A percentile compares a stretch with the other conserved stretches of the same genome.
These are phyloP conservation scores for Phytopythium mirpurense DNA, from an alignment of 352 stramenopile genomes.

Conservation along the genomic window DNA sequence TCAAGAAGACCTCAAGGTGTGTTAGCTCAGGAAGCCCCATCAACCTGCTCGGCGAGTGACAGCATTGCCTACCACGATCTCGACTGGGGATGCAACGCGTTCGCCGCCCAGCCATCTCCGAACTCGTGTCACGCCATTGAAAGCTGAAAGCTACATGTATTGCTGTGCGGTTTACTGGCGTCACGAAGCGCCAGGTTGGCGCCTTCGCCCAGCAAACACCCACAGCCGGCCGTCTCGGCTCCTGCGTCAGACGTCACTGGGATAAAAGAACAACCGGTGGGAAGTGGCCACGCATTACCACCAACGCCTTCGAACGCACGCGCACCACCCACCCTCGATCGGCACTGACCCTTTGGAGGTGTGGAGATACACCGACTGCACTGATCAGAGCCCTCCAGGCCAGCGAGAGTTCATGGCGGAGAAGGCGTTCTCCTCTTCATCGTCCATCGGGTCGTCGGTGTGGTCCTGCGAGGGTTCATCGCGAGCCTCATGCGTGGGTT, in stretches of 20 bases:
- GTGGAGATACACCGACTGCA: neutral
- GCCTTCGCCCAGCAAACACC: neutral
- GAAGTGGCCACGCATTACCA: neutral
- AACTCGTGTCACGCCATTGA: neutral
- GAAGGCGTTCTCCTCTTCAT: conserved; percentile 13
- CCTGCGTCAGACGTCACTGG: neutral
- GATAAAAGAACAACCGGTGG: neutral
- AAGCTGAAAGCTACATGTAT: neutral
- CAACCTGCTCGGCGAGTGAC: too few relatives aligned
- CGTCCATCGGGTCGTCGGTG: conserved; percentile 3
- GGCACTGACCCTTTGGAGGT: neutral
- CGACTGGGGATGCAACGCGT: too few relatives aligned
- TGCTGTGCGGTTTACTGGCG: neutral
- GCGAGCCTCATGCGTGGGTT: neutral
- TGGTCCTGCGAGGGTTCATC: neutral
- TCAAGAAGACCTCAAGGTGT: too few relatives aligned
- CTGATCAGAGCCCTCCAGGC: conserved; percentile 4
- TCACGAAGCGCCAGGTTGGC: neutral
- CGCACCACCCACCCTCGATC: neutral
- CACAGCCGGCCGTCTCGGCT: neutral
- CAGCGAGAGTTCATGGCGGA: conserved; percentile 7
- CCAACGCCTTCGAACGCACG: neutral
- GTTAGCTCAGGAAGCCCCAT: too few relatives aligned
- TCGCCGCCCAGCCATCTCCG: too few relatives aligned
- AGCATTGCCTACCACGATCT: too few relatives aligned